phyloP scores from a whole-genome alignment of 2,329 filamentous ascomycete genomes.

The Cladosporium phlei region DNA sequence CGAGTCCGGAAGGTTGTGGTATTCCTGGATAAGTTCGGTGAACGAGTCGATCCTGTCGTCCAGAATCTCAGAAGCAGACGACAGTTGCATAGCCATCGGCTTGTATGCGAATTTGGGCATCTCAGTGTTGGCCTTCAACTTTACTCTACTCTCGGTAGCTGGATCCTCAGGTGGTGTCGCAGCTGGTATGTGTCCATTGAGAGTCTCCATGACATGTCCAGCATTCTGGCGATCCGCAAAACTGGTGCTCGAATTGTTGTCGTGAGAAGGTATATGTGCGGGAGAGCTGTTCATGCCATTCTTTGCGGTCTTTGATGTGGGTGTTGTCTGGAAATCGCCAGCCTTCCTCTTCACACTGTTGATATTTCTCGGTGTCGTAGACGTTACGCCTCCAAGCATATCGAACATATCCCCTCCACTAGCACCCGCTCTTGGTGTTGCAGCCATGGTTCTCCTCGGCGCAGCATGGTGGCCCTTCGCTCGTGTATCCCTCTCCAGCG shows the following conservation, averaged over 20 bases:
- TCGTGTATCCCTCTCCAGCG: conserved; percentile 70
- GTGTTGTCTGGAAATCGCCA: conserved; percentile 48
- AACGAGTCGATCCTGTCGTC: conserved; percentile 96
- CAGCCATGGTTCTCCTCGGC: conserved; percentile 55
- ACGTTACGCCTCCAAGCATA: conserved; percentile 46
- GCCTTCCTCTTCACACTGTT: conserved; percentile 43
- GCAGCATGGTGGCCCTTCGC: conserved; percentile 58
- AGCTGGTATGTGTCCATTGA: conserved; percentile 70
- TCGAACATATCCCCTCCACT: conserved; percentile 68
- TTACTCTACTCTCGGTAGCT: conserved; percentile 71
- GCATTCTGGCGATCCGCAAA: conserved; percentile 75
- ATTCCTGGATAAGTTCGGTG: conserved; percentile 63
- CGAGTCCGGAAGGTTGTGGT: conserved; percentile 70
- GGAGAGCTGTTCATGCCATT: conserved; percentile 45
- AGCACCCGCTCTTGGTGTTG: conserved; percentile 55
- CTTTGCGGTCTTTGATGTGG: conserved; percentile 42
- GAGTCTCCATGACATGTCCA: conserved; percentile 74
- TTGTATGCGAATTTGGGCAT: conserved; percentile 88
- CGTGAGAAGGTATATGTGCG: conserved; percentile 36
- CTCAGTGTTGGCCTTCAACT: conserved; percentile 79
- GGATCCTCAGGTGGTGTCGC: conserved; percentile 45
- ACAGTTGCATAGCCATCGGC: conserved; percentile 89
- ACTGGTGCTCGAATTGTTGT: conserved; percentile 13
- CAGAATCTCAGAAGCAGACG: conserved; percentile 84
- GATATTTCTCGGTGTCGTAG: conserved; percentile 36